These are phyloP conservation scores for Termitomyces sp. DNA, from an alignment of 768 basidiomycete species.

Conservation along the genomic window DNA sequence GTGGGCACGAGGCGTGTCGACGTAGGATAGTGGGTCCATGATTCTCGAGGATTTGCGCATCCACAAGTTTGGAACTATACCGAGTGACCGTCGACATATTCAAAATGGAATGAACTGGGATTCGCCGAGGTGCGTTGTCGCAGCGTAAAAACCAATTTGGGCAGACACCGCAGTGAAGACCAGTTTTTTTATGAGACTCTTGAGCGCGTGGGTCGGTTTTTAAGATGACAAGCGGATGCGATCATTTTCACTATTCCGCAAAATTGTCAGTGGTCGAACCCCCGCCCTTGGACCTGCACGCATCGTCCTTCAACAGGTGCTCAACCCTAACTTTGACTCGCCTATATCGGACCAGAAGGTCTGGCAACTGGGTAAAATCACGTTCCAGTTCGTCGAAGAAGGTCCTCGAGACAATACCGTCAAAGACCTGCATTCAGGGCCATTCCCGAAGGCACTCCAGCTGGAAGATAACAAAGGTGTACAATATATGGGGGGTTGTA, in stretches of 20 bases:
- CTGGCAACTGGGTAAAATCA: neutral
- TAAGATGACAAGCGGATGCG: neutral
- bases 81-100: neutral
- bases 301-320: neutral
- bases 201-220: too few species aligned
- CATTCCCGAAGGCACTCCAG: too few species aligned
- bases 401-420: neutral
- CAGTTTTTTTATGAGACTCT: too few species aligned
- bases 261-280: neutral
- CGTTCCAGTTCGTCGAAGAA: neutral
- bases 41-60: neutral
- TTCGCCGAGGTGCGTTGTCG: neutral
- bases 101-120: neutral
- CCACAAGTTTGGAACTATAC: neutral
- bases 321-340: neutral
- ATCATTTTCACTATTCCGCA: neutral
- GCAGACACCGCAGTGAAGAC: neutral
- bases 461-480: too few species aligned
- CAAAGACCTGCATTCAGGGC: neutral
- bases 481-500: too few species aligned
- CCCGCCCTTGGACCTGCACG: neutral
- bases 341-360: neutral
- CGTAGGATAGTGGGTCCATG: neutral
- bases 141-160: neutral
- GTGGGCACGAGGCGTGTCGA: conserved; percentile 1